phyloP scores from a whole-genome alignment of 2,329 filamentous ascomycete genomes.

The Sporothrix pallida region DNA sequence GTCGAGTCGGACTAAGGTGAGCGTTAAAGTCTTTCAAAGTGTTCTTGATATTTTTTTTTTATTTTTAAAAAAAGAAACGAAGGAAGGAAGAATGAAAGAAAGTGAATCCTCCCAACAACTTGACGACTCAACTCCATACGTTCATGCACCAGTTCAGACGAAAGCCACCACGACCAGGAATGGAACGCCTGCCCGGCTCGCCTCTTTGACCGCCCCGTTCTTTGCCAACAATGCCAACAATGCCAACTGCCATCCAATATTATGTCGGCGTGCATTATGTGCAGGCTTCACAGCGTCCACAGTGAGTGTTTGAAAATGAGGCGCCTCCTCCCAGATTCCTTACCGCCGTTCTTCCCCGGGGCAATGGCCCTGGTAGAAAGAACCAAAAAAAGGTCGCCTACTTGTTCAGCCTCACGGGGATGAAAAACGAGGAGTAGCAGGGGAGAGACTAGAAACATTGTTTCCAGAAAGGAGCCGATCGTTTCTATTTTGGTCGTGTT shows the following conservation, averaged over 20 bases:
- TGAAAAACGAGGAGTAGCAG: neutral
- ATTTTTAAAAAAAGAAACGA: too few relatives aligned
- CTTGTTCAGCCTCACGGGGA: constrained; percentile 11
- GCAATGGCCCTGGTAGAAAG: neutral
- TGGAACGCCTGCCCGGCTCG: constrained; percentile 16
- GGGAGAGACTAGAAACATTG: neutral
- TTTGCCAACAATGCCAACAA: neutral
- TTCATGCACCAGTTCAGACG: constrained; percentile 15
- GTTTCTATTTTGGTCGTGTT: constrained; percentile 20
- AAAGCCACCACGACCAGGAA: neutral
- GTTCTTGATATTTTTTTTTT: too few relatives aligned
- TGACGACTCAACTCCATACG: neutral
- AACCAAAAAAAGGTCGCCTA: neutral
- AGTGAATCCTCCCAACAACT: too few relatives aligned
- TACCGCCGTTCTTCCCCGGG: neutral
- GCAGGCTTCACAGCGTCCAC: neutral
- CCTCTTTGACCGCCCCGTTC: neutral
- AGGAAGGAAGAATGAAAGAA: too few relatives aligned
- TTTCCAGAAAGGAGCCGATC: neutral
- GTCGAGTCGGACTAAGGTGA: neutral
- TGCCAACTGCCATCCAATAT: constrained; percentile 14
- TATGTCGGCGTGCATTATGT: neutral
- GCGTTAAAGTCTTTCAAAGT: too few relatives aligned
- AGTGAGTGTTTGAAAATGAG: too few relatives aligned
- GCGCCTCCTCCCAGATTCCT: neutral